These are phyloP conservation scores for Sclerotiophoma versabilis DNA, from an alignment of 2,329 filamentous ascomycete species.

Conservation along the genomic window DNA sequence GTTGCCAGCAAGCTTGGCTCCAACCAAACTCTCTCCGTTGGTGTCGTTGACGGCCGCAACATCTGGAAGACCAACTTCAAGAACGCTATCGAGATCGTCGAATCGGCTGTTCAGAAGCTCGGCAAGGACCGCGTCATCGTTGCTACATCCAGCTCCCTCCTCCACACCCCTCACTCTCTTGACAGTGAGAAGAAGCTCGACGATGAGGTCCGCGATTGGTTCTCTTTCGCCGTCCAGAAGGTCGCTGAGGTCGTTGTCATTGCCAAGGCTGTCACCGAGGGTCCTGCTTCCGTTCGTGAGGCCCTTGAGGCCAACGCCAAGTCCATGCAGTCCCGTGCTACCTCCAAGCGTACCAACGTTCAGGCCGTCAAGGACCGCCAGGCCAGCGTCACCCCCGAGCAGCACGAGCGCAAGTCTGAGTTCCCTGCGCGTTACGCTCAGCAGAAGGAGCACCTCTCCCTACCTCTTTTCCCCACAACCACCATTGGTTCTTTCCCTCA, in stretches of 20 bases:
- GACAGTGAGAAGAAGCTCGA: conserved; percentile 99
- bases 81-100: conserved; percentile 87
- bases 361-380: conserved; percentile 97
- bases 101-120: conserved; percentile 91
- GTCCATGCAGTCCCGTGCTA: conserved; percentile 88
- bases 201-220: conserved; percentile 93
- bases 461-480: conserved; percentile 97
- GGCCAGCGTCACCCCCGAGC: conserved; percentile 79
- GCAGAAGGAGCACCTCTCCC: conserved; percentile 91
- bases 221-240: conserved; percentile 98
- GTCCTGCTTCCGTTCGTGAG: conserved; percentile 82
- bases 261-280: conserved; percentile 95
- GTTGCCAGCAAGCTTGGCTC: conserved; percentile 83
- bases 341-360: conserved; percentile 95
- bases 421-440: conserved; percentile 85
- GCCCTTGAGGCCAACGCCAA: conserved; percentile 97
- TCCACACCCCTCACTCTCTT: conserved; percentile 98
- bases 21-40: conserved; percentile 89
- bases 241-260: conserved; percentile 87
- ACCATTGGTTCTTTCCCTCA: conserved; percentile 99
- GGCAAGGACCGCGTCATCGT: conserved; percentile 98
- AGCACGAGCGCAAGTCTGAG: conserved; percentile 91
- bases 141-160: conserved; percentile 94
- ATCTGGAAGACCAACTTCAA: conserved; percentile 99
- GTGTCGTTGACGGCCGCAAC: conserved; percentile 98